Percentiles rank a stretch among this genome's conserved stretches.
Evolutionary conservation across 2,329 filamentous ascomycete species (phyloP).

Genomic region (Lizonia empirigonia): DNA sequence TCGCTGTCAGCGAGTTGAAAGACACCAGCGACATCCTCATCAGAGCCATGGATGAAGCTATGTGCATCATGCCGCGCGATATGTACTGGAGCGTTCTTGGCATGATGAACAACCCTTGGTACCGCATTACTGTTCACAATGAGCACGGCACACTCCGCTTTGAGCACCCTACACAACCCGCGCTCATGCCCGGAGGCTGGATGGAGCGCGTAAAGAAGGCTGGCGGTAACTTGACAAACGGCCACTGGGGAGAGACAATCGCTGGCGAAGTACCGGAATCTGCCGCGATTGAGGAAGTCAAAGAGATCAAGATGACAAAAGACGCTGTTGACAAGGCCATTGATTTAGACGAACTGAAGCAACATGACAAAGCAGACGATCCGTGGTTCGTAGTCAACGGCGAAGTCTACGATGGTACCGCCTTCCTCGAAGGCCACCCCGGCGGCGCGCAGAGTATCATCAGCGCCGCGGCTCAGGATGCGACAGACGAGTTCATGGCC

Average conservation of each 20-base stretch:
- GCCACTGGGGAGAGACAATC: slow-evolving; percentile 80
- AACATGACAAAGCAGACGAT: slow-evolving; percentile 66
- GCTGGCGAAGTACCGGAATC: slow-evolving; percentile 56
- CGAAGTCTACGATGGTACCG: slow-evolving; percentile 85
- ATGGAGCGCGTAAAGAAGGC: slow-evolving; percentile 88
- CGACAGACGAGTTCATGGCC: slow-evolving; percentile 85
- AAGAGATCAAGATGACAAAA: slow-evolving; percentile 79
- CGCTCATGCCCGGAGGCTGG: slow-evolving; percentile 80
- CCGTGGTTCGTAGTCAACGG: slow-evolving; percentile 91
- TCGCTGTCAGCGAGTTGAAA: slow-evolving; percentile 66
- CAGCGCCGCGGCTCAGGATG: slow-evolving; percentile 79
- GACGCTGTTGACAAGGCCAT: slow-evolving; percentile 68
- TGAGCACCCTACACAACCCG: slow-evolving; percentile 86
- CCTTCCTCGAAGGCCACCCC: slow-evolving; percentile 80
- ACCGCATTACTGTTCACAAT: slow-evolving; percentile 75
- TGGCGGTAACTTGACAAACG: slow-evolving; percentile 79
- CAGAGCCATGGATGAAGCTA: slow-evolving; percentile 85
- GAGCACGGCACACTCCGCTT: slow-evolving; percentile 68
- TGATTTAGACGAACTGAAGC: slow-evolving; percentile 71
- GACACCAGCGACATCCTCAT: slow-evolving; percentile 76
- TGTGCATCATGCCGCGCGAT: slow-evolving; percentile 85
- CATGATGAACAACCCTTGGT: slow-evolving; percentile 99
- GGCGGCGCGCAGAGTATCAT: slow-evolving; percentile 86
- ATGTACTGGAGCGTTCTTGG: slow-evolving; percentile 96
- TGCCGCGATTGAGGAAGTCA: slow-evolving; percentile 56